Base-by-base conservation (phyloP, 225 moss, liverwort and hornwort genomes). In the Sphagnum tenellum region DNA sequence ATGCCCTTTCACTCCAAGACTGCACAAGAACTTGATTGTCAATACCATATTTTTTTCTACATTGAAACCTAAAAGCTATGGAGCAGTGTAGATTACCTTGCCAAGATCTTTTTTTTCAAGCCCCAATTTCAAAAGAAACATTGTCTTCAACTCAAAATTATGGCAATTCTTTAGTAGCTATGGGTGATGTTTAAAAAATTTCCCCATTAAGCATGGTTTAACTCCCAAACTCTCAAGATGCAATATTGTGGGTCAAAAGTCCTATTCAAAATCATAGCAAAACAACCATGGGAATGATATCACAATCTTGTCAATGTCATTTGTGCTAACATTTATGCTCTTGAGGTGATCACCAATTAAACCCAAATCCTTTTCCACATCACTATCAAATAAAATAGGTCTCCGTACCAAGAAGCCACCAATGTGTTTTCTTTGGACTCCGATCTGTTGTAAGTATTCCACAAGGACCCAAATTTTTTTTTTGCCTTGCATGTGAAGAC, bases 251-350 rank as follows among this genome's bases (percentile, higher is more conserved):
- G 86, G 86, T 46, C 77, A 76, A 64, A 86, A 82, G 64, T 82
- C 85, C 74, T 85, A 56, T 49, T 86, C 82, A 66, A 86, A 62
- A 69, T 71, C 68, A 65, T 82, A 86, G 68, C 79, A 70, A 66
- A 82, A 86, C 3, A 86, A 48, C 66, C 81, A 76, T 11, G 86
- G 86, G 70, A 82, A 86, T 10, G 82, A 82, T 66, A 70, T 73
- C 11, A 86, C 68, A 60, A 86, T 86, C 57, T 86, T 86, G 66
- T 86, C 86, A 7, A 86, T 86, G 68, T 86, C 86, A 53, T 77
- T 73, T 5, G 76, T 58, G 62, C 72, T 86, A 7, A 76, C 79
- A 55, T 86, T 74, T 5, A 86, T 67, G 61, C 76, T 79, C 68
- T 73, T 77, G 9, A 86, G 74, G 66, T 86, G 82, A 56, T 79